Evolutionary conservation across 2,329 filamentous ascomycete genomes (phyloP).

Genomic region (Mycosphaerella arachidis): DNA sequence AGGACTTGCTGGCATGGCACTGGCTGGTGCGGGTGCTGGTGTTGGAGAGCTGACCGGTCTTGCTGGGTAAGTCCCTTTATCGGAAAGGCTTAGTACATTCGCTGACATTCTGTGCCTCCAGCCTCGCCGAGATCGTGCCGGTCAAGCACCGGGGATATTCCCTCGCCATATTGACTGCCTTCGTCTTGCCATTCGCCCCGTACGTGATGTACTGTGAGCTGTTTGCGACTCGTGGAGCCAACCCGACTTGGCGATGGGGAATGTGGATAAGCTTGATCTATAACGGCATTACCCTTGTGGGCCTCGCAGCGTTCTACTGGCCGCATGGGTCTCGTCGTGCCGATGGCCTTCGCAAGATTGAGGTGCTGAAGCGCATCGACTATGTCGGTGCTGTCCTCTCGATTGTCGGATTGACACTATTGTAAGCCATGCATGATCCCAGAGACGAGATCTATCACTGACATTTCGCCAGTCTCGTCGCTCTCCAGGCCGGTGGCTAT

Average conservation of each 20-base stretch:
- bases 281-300: constrained; percentile 21
- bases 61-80: constrained; percentile 41
- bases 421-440: constrained; percentile 5
- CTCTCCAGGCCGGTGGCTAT: constrained; percentile 39
- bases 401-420: constrained; percentile 47
- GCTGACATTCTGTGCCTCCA: constrained; percentile 2
- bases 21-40: constrained; percentile 62
- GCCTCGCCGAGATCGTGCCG: constrained; percentile 25
- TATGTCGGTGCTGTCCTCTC: constrained; percentile 49
- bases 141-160: constrained; percentile 24
- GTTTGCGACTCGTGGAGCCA: constrained; percentile 38
- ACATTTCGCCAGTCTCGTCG: constrained; percentile 29
- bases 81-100: neutral
- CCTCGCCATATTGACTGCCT: constrained; percentile 23
- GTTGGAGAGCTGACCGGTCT: constrained; percentile 65
- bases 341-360: constrained; percentile 37
- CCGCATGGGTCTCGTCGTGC: constrained; percentile 47
- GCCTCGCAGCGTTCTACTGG: constrained; percentile 47
- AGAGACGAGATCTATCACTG: neutral
- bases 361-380: constrained; percentile 46
- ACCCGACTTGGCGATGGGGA: constrained; percentile 50
- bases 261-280: constrained; percentile 30
- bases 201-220: constrained; percentile 59
- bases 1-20: constrained; percentile 49
- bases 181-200: constrained; percentile 56